Evolutionary conservation across 306 rosid species (phyloP), one percentile per base, ranked within the genome.

Genomic region (Prunus dulcis): DNA sequence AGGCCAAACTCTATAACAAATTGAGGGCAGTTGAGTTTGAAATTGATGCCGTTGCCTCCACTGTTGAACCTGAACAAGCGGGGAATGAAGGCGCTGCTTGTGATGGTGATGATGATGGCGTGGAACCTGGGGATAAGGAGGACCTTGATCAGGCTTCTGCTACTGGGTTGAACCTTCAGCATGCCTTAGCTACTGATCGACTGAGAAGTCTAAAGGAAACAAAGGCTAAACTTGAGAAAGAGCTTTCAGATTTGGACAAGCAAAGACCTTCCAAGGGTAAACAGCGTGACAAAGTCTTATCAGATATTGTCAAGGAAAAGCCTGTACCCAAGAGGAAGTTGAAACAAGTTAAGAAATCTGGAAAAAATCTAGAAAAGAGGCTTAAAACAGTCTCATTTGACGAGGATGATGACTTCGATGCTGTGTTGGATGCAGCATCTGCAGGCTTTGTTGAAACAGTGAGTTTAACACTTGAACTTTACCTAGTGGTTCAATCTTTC

Each of bases 401-500:
- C 20, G 99, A 92, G 23, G 99, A 95, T 83, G 81, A 46, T 77
- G 96, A 88, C 78, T 92, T 92, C 76, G 97, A 95, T 72, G 92
- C 97, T 73, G 88, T 80, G 80, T 81, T 90, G 86, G 99, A 95
- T 89, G 97, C 97, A 43, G 97, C 97, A 71, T 88, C 98, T 41
- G 83, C 90, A 4, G 97, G 98, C 68, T 89, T 95, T 86, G 90
- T 95, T 66, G 98, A 95, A 89, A 95, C 97, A 4, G 98, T 92
- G 85, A 92, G 97, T 85, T 82, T 50, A 25, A 61, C 70, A 90
- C 96, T 84, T 82, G 55, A 38, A 68, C 67, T 72, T 70, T 38
- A 38, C 17, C 72, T 74, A 32, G 69, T 65, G 52, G 57, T 77
- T 28, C 50, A 23, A 19, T 49, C 50, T 68, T 80, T 30, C 20